These are phyloP conservation scores for Berberis thunbergii DNA, from an alignment of 164 flowering plant genomes.

Conservation along the genomic window DNA sequence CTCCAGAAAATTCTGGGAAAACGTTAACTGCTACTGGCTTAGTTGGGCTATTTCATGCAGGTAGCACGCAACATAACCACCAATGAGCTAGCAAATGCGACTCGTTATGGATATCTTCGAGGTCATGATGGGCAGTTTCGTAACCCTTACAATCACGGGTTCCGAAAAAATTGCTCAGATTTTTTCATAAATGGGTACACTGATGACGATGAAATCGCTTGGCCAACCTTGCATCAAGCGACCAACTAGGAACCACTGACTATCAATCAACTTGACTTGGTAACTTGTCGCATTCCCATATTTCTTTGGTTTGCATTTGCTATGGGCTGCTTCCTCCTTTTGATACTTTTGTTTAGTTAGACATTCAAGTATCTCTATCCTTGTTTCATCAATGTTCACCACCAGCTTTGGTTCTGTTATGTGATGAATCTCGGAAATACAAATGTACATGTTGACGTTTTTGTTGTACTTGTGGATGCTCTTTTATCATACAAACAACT, in stretches of 20 bases:
- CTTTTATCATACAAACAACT: too few relatives aligned
- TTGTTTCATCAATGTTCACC: too few relatives aligned
- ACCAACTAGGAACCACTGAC: slow-evolving; percentile 12
- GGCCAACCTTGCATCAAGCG: slow-evolving; percentile 59
- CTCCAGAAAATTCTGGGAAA: background rate
- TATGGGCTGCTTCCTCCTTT: too few relatives aligned
- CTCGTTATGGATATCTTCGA: slow-evolving; percentile 76
- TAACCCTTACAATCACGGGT: slow-evolving; percentile 92
- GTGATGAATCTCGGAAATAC: too few relatives aligned
- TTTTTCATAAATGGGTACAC: slow-evolving; percentile 71
- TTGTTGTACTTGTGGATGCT: too few relatives aligned
- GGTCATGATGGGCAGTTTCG: slow-evolving; percentile 83
- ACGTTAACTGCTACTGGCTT: background rate
- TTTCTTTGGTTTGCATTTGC: too few relatives aligned
- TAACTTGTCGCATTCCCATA: too few relatives aligned
- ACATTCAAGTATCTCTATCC: too few relatives aligned
- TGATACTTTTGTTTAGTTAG: too few relatives aligned
- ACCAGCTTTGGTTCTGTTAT: too few relatives aligned
- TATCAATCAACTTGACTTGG: too few relatives aligned
- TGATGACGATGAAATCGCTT: slow-evolving; percentile 61
- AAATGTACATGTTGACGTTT: too few relatives aligned
- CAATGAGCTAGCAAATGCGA: slow-evolving; percentile 73
- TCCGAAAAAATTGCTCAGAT: slow-evolving; percentile 79
- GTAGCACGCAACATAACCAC: slow-evolving; percentile 93
- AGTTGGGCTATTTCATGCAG: slow-evolving; percentile 27